Percentiles rank a stretch among this genome's conserved stretches.
Conservation (phyloP, 805 yeast genomes). For the Ogataea nakhonphanomensis region DNA sequence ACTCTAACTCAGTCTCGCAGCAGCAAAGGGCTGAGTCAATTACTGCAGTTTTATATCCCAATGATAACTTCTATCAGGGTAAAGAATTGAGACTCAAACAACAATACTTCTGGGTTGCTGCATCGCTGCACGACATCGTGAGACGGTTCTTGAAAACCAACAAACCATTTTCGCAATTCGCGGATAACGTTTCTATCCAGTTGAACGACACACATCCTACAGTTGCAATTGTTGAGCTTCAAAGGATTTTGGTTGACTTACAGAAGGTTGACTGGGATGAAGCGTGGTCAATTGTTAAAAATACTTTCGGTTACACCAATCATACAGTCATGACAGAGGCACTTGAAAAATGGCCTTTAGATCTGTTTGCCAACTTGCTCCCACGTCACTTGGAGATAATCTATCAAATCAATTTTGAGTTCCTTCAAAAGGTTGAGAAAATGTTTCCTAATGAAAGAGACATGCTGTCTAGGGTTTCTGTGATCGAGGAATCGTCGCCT, state of each 20-base stretch:
- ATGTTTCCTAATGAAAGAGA: slow-evolving; percentile 73
- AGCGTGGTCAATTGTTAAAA: slow-evolving; percentile 82
- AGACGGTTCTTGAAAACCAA: slow-evolving; percentile 81
- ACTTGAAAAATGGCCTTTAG: slow-evolving; percentile 92
- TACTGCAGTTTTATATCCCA: slow-evolving; percentile 90
- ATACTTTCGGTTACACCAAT: slow-evolving; percentile 87
- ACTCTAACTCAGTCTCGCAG: slow-evolving; percentile 73
- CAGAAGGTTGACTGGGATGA: slow-evolving; percentile 78
- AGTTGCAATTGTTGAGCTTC: slow-evolving; percentile 83
- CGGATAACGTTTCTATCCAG: slow-evolving; percentile 87
- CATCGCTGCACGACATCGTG: slow-evolving; percentile 85
- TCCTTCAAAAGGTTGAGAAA: slow-evolving; percentile 71
- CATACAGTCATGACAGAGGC: slow-evolving; percentile 96
- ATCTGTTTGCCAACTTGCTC: slow-evolving; percentile 68
- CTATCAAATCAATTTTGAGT: slow-evolving; percentile 77
- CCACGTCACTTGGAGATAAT: slow-evolving; percentile 92
- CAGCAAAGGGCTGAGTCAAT: slow-evolving; percentile 91
- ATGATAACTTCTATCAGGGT: slow-evolving; percentile 88
- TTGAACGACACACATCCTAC: slow-evolving; percentile 95
- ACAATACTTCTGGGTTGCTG: slow-evolving; percentile 96
- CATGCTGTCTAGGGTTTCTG: slow-evolving; percentile 66
- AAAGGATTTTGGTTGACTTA: slow-evolving; percentile 78
- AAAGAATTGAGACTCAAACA: slow-evolving; percentile 90
- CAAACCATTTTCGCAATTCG: slow-evolving; percentile 76
- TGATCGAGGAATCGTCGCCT: slow-evolving; percentile 77